Conservation (phyloP, 495 filamentous ascomycete genomes). For the Neurospora sp. region DNA sequence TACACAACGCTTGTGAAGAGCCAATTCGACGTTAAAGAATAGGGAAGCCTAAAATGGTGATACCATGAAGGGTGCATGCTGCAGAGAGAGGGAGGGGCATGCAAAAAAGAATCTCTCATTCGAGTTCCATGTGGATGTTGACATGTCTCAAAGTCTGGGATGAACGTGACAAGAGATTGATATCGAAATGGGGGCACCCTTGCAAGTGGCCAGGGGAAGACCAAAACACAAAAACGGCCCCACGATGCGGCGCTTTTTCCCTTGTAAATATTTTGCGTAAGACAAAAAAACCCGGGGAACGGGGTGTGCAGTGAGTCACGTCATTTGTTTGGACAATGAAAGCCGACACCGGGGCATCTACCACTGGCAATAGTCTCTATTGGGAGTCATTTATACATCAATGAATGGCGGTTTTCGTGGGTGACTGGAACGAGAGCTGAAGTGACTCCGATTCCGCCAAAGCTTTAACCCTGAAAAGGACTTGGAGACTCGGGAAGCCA, state of each 20-base stretch:
- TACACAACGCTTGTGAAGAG: background rate
- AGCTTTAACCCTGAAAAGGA: background rate
- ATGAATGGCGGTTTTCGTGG: background rate
- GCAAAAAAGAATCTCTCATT: background rate
- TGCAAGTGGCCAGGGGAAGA: background rate
- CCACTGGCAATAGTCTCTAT: background rate
- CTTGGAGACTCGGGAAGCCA: background rate
- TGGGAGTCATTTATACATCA: background rate
- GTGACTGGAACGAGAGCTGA: background rate
- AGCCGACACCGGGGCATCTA: conserved; percentile 8
- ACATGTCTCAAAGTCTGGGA: background rate
- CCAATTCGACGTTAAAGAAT: background rate
- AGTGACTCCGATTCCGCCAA: conserved; percentile 1
- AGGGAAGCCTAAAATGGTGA: background rate
- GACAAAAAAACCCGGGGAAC: conserved; percentile 13
- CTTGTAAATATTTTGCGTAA: conserved; percentile 16
- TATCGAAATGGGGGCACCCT: background rate
- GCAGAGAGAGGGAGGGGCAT: background rate
- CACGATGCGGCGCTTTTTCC: conserved; percentile 7
- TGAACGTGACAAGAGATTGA: background rate
- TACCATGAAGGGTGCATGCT: background rate
- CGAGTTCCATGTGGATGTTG: background rate
- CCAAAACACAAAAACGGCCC: conserved; percentile 1
- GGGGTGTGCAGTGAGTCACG: conserved; percentile 7
- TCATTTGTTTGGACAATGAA: conserved; percentile 4